These are phyloP conservation scores for Apostasia shenzhenica DNA, from an alignment of 106 monocot genomes.

Conservation along the genomic window DNA sequence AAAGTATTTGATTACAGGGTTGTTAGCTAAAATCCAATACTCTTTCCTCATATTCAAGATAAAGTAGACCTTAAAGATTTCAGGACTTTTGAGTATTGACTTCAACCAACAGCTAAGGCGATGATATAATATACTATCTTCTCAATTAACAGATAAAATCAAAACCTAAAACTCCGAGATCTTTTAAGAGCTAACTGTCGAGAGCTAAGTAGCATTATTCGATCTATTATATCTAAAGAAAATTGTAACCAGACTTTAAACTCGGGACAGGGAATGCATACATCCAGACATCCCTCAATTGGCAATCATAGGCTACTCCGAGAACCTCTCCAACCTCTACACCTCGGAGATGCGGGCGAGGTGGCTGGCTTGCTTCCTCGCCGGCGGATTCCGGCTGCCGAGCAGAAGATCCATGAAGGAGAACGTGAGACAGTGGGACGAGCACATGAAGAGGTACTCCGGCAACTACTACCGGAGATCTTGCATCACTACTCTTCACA, in stretches of 20 bases:
- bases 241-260: neutral
- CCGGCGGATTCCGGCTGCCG: constrained; percentile 45
- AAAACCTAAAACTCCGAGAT: neutral
- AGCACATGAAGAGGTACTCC: constrained; percentile 27
- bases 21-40: too few relatives aligned
- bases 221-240: neutral
- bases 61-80: too few relatives aligned
- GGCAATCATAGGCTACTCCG: constrained; percentile 60
- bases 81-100: too few relatives aligned
- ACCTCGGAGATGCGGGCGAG: constrained; percentile 53
- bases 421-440: constrained; percentile 39
- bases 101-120: too few relatives aligned
- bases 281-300: constrained; percentile 70
- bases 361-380: constrained; percentile 57
- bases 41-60: too few relatives aligned
- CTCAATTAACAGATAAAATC: neutral
- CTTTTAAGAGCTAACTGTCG: neutral
- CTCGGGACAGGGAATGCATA: constrained; percentile 46
- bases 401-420: constrained; percentile 49
- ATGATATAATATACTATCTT: neutral
- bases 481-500: constrained; percentile 27
- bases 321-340: constrained; percentile 42
- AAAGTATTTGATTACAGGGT: too few relatives aligned
- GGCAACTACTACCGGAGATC: constrained; percentile 20
- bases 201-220: too few relatives aligned